Conservation (phyloP, 345 rosid genomes). For the Limnanthes douglasii region DNA sequence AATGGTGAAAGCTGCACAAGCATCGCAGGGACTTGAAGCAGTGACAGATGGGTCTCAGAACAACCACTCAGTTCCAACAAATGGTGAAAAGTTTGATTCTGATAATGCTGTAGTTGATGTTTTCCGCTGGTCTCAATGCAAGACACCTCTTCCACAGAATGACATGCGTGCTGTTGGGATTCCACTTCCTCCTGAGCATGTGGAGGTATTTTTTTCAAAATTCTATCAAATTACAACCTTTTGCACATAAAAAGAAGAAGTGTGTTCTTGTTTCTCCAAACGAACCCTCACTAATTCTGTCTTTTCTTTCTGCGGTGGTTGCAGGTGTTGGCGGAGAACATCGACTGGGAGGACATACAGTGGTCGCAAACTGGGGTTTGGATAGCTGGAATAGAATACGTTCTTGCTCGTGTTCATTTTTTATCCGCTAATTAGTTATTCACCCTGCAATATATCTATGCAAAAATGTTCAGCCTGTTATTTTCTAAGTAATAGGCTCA, state of each 20-base stretch:
- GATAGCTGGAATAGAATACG: slow-evolving; percentile 84
- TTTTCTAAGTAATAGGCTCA: no score
- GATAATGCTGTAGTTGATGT: slow-evolving; percentile 55
- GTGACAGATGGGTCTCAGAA: slow-evolving; percentile 56
- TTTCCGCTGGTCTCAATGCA: slow-evolving; percentile 91
- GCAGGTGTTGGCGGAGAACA: slow-evolving; percentile 76
- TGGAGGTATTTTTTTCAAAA: slow-evolving; percentile 43
- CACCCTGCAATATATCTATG: no score
- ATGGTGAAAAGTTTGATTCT: slow-evolving; percentile 58
- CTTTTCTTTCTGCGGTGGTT: background rate
- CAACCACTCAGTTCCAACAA: slow-evolving; percentile 37
- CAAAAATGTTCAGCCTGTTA: no score
- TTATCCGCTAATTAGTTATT: slow-evolving; percentile 52
- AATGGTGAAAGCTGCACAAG: slow-evolving; percentile 39
- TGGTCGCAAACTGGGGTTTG: slow-evolving; percentile 99
- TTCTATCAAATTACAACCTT: no score
- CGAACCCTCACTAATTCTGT: no score
- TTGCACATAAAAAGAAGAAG: background rate
- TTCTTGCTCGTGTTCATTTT: slow-evolving; percentile 87
- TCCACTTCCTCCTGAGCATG: slow-evolving; percentile 70
- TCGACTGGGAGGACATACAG: slow-evolving; percentile 98
- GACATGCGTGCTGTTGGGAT: slow-evolving; percentile 78
- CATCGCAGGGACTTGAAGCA: slow-evolving; percentile 36
- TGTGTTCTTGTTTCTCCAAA: background rate
- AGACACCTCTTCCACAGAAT: slow-evolving; percentile 83